These are phyloP conservation scores for Thuidium tamariscinum DNA, from an alignment of 225 moss, liverwort and hornwort species.

Conservation along the genomic window DNA sequence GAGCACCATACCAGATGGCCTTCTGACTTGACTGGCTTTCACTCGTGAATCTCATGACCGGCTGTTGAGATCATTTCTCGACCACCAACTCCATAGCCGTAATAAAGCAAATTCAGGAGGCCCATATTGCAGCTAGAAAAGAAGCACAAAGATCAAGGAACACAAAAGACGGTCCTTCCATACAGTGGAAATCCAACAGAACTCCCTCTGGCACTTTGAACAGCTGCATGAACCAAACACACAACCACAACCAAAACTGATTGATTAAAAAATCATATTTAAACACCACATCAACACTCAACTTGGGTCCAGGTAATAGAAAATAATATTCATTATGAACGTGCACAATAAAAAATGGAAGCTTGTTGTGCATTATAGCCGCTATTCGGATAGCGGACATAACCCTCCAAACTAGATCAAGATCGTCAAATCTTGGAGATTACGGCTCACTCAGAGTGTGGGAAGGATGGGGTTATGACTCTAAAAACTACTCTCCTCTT, in stretches of 20 bases:
- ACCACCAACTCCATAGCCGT: not conserved
- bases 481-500: not conserved
- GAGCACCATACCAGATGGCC: conserved; percentile 2
- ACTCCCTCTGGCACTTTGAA: conserved; percentile 40
- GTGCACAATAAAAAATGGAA: not conserved
- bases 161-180: conserved; percentile 37
- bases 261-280: not conserved
- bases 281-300: not conserved
- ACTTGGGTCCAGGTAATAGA: not conserved
- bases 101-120: conserved; percentile 2
- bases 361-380: not conserved
- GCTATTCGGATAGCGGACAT: not conserved
- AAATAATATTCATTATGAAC: not conserved
- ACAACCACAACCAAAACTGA: not conserved
- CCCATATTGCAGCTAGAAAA: conserved; percentile 38
- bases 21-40: not conserved
- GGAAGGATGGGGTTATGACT: not conserved
- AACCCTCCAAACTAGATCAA: not conserved
- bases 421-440: not conserved
- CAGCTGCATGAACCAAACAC: conserved; percentile 15
- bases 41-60: not conserved
- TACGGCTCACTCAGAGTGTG: not conserved
- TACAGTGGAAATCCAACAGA: conserved; percentile 38
- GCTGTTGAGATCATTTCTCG: not conserved
- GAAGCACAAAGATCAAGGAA: conserved; percentile 47